Conservation (phyloP, 78 protist species). For the Dictyostelium firmibasis region DNA sequence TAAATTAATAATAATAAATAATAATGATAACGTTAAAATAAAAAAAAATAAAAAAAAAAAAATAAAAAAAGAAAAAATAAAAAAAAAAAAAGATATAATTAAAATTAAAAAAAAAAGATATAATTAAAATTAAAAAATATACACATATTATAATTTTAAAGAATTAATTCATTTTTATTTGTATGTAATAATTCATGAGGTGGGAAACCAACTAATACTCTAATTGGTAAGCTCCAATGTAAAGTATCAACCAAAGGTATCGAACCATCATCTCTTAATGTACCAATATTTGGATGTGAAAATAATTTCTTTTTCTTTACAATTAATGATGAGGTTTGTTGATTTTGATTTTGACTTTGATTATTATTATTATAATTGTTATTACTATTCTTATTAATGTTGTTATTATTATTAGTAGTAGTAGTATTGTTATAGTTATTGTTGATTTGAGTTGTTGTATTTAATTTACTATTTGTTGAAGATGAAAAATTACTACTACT, state of each 20-base stretch:
- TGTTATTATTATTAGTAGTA: neutral
- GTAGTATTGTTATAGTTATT: neutral
- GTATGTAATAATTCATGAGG: slow-evolving; percentile 64
- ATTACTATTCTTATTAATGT: neutral
- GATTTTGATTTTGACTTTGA: neutral
- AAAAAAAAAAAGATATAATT: neutral
- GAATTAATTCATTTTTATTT: slow-evolving; percentile 55
- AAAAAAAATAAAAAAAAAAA: neutral
- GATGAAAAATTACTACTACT: slow-evolving; percentile 16
- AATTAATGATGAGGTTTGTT: neutral
- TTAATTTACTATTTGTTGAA: slow-evolving; percentile 2
- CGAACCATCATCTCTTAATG: slow-evolving; percentile 31
- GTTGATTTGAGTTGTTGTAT: neutral
- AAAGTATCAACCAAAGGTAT: slow-evolving; percentile 58
- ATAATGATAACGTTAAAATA: neutral
- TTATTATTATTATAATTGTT: neutral
- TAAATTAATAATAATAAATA: neutral
- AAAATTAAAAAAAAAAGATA: neutral
- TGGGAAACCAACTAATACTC: slow-evolving; percentile 65
- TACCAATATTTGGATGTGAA: slow-evolving; percentile 35
- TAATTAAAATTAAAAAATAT: neutral
- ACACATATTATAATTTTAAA: neutral
- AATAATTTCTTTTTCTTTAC: neutral
- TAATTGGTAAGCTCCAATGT: slow-evolving; percentile 74
- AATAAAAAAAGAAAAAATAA: neutral